phyloP scores from a whole-genome alignment of 306 rosid species.

The Bauhinia variegata region DNA sequence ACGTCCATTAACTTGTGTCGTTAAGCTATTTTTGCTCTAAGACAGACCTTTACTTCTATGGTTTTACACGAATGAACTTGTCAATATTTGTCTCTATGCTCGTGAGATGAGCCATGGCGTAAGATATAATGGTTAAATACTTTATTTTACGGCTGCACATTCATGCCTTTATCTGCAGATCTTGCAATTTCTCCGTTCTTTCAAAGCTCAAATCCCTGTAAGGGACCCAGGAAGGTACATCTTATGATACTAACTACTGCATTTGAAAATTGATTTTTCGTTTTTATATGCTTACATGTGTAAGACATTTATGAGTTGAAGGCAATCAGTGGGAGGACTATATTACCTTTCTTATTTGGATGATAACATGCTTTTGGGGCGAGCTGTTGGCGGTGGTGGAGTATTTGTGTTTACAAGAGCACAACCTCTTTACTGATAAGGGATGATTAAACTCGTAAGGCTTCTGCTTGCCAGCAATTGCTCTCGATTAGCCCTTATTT shows the following conservation, averaged over 20 bases:
- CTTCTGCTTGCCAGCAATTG: neutral
- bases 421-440: constrained; percentile 60
- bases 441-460: neutral
- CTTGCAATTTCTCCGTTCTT: constrained; percentile 72
- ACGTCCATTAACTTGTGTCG: constrained; percentile 4
- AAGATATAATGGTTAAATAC: neutral
- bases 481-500: neutral
- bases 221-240: constrained; percentile 73
- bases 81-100: neutral
- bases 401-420: constrained; percentile 84
- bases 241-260: constrained; percentile 6
- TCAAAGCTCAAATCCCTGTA: constrained; percentile 78
- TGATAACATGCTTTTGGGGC: constrained; percentile 87
- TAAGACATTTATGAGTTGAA: constrained; percentile 34
- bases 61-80: neutral
- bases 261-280: neutral
- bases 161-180: constrained; percentile 51
- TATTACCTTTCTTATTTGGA: constrained; percentile 90
- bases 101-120: neutral
- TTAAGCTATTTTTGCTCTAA: constrained; percentile 8
- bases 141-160: neutral
- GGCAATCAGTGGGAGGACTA: constrained; percentile 83
- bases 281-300: neutral
- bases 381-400: constrained; percentile 95
- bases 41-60: too few relatives aligned